Percentiles rank a stretch among this genome's conserved stretches.
These are phyloP conservation scores for Saccharomycopsis hybrid DNA, from an alignment of 1,139 yeast species.

Conservation along the genomic window DNA sequence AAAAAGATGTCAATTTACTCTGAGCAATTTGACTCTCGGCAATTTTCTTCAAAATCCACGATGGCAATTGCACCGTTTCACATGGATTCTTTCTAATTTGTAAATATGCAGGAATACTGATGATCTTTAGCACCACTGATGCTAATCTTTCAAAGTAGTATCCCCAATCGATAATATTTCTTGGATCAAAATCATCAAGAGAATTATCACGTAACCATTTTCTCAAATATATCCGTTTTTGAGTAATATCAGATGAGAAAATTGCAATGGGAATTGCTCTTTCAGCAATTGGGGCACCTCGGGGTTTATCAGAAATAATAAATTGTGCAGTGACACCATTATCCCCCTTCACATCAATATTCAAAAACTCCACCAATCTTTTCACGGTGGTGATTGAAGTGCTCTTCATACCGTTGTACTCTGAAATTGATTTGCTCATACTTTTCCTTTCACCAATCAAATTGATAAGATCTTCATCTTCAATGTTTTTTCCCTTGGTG, in stretches of 20 bases:
- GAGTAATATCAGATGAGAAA: constrained; percentile 70
- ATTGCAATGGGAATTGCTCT: constrained; percentile 96
- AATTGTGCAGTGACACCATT: constrained; percentile 95
- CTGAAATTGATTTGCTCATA: constrained; percentile 88
- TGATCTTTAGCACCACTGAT: constrained; percentile 89
- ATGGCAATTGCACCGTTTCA: constrained; percentile 91
- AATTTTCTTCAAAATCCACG: constrained; percentile 74
- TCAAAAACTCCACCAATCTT: constrained; percentile 89
- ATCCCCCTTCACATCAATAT: constrained; percentile 96
- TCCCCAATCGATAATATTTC: constrained; percentile 87
- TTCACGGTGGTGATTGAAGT: constrained; percentile 94
- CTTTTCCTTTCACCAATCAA: constrained; percentile 94
- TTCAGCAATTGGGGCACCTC: constrained; percentile 88
- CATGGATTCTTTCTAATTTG: constrained; percentile 91
- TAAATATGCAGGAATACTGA: constrained; percentile 95
- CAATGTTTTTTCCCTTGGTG: constrained; percentile 78
- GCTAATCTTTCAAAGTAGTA: constrained; percentile 89
- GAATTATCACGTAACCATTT: constrained; percentile 85
- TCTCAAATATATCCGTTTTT: constrained; percentile 59
- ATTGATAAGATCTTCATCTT: constrained; percentile 90
- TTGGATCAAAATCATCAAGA: constrained; percentile 78
- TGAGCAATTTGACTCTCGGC: constrained; percentile 61
- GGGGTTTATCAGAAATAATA: constrained; percentile 80
- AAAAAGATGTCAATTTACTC: constrained; percentile 53
- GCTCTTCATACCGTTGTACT: constrained; percentile 86